A percentile compares a stretch with the other conserved stretches of the same genome.
Conservation (phyloP, 2,329 filamentous ascomycete species). For the Apiospora phragmitis region DNA sequence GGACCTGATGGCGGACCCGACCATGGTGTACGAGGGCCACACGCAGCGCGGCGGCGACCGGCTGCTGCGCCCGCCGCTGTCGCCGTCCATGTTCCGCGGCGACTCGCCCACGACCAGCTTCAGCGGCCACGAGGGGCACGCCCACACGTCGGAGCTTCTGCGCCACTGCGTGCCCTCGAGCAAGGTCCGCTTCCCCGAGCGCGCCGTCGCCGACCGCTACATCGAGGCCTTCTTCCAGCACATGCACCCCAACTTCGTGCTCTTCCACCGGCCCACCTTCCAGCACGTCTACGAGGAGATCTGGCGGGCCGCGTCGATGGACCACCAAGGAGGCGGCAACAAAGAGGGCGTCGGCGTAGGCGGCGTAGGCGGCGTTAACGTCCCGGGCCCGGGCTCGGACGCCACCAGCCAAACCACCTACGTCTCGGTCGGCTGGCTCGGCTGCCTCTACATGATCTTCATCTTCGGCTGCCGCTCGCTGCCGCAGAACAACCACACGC, state of each 20-base stretch:
- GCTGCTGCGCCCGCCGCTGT: not conserved
- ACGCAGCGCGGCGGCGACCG: constrained; percentile 1
- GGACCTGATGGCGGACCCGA: constrained; percentile 15
- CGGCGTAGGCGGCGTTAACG: too few relatives aligned
- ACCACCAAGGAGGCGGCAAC: not conserved
- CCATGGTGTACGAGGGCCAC: not conserved
- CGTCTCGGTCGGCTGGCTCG: constrained; percentile 41
- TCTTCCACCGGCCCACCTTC: constrained; percentile 42
- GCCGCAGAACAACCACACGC: constrained; percentile 29
- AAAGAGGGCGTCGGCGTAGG: not conserved
- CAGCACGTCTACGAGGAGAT: constrained; percentile 37
- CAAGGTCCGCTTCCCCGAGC: constrained; percentile 31
- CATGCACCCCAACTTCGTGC: constrained; percentile 38
- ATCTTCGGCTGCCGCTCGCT: constrained; percentile 41
- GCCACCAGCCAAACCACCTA: constrained; percentile 26
- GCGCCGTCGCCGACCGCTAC: constrained; percentile 37
- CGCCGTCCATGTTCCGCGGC: constrained; percentile 16
- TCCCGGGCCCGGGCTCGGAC: not conserved
- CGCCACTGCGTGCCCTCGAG: constrained; percentile 22
- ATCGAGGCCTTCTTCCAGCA: constrained; percentile 39
- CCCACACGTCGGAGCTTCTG: constrained; percentile 21
- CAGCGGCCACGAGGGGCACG: constrained; percentile 10
- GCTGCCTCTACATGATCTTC: constrained; percentile 40
- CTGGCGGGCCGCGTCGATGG: constrained; percentile 26
- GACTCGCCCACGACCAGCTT: constrained; percentile 18